Percentiles rank a stretch among this genome's conserved stretches.
phyloP scores from a whole-genome alignment of 768 basidiomycete species.

The Tricholoma sp. region DNA sequence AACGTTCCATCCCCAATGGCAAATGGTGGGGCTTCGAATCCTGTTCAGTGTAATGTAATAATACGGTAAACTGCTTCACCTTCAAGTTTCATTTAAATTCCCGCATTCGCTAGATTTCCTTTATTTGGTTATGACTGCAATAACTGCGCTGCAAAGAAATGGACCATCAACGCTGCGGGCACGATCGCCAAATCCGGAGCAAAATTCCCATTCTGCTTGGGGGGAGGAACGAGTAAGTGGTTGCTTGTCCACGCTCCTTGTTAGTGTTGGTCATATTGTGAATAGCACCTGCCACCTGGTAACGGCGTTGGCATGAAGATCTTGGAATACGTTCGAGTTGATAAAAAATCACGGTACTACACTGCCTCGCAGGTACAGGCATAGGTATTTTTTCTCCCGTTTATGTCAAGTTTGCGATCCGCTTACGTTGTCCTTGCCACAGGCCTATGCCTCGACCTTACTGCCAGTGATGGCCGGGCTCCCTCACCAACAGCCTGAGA shows the following conservation, averaged over 20 bases:
- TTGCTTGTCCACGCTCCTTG: neutral
- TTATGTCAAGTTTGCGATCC: neutral
- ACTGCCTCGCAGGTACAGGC: constrained; percentile 18
- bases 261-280: neutral
- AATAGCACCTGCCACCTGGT: constrained; percentile 16
- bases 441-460: constrained; percentile 25
- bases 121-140: constrained; percentile 30
- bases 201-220: constrained; percentile 27
- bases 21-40: no score
- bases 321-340: constrained; percentile 29
- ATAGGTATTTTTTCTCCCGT: constrained; percentile 10
- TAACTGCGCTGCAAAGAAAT: constrained; percentile 25
- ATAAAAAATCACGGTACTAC: constrained; percentile 26
- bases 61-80: no score
- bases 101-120: no score
- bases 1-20: no score
- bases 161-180: constrained; percentile 23
- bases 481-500: constrained; percentile 19
- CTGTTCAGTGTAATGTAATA: no score
- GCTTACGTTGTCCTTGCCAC: constrained; percentile 1
- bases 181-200: constrained; percentile 23
- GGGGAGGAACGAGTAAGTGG: constrained; percentile 27
- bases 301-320: constrained; percentile 27
- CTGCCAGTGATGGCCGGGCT: no score
- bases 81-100: no score